Conservation (phyloP, 768 basidiomycete genomes). For the Boletus rex-veris region DNA sequence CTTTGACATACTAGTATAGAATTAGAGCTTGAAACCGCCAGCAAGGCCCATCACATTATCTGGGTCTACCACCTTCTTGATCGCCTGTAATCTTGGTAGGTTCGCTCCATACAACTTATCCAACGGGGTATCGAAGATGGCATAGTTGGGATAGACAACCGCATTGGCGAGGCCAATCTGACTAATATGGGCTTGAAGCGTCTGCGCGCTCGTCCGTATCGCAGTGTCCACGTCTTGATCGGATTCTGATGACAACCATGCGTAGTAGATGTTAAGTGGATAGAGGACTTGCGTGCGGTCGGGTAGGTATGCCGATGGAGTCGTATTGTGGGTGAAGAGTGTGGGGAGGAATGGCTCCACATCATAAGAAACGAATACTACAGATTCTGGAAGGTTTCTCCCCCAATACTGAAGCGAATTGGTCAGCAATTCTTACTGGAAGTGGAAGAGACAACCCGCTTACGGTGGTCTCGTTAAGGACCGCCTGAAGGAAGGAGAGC, state of each 20-base stretch:
- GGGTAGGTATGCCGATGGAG: constrained; percentile 45
- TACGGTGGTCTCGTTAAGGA: constrained; percentile 16
- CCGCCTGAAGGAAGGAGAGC: constrained; percentile 12
- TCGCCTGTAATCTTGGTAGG: constrained; percentile 29
- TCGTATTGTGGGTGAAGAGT: constrained; percentile 36
- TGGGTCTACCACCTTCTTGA: constrained; percentile 52
- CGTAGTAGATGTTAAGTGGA: constrained; percentile 46
- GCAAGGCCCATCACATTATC: constrained; percentile 57
- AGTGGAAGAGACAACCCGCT: not conserved
- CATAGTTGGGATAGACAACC: constrained; percentile 56
- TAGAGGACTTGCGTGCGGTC: constrained; percentile 33
- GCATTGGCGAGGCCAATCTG: constrained; percentile 17
- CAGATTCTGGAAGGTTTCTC: not conserved
- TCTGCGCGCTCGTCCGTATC: constrained; percentile 33
- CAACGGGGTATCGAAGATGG: constrained; percentile 48
- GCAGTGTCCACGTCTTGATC: constrained; percentile 33
- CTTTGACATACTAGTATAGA: too few relatives aligned
- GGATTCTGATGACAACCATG: not conserved
- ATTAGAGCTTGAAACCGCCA: constrained; percentile 57
- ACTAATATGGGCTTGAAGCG: constrained; percentile 36
- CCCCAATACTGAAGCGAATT: constrained; percentile 18
- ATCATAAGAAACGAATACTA: constrained; percentile 10
- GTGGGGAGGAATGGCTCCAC: constrained; percentile 52
- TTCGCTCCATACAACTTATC: constrained; percentile 47
- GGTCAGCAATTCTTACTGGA: not conserved